These are phyloP conservation scores for Megacollybia marginata DNA, from an alignment of 768 basidiomycete genomes.

Conservation along the genomic window DNA sequence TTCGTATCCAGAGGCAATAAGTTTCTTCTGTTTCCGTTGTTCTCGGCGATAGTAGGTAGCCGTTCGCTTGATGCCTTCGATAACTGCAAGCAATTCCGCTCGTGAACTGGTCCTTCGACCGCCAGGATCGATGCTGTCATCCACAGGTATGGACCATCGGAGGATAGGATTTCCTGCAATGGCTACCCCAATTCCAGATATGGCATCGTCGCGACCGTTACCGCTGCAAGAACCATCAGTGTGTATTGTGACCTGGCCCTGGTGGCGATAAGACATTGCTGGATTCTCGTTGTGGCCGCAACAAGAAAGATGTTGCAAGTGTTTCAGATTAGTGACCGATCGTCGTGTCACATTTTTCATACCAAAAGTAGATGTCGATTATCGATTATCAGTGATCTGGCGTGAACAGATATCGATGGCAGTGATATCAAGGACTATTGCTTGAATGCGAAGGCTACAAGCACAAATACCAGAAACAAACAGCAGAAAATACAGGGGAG, in stretches of 20 bases:
- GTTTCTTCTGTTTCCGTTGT: background rate
- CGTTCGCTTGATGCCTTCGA: background rate
- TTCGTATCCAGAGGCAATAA: background rate
- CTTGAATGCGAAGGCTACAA: too few species aligned
- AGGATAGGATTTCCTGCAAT: background rate
- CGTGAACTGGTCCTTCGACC: background rate
- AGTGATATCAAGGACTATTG: too few species aligned
- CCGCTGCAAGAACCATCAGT: background rate
- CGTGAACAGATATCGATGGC: too few species aligned
- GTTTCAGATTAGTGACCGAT: too few species aligned
- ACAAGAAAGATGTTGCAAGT: too few species aligned
- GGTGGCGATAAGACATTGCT: too few species aligned
- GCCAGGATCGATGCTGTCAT: background rate
- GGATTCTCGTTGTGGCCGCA: too few species aligned
- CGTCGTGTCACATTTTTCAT: too few species aligned
- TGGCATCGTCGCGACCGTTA: background rate
- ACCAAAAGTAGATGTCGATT: too few species aligned
- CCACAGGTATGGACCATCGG: background rate
- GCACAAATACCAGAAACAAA: too few species aligned
- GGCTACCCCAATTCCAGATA: background rate
- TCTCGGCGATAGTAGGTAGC: background rate
- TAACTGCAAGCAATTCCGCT: background rate
- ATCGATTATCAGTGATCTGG: too few species aligned
- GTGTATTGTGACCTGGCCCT: background rate
- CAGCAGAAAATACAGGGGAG: too few species aligned